A percentile compares a stretch with the other conserved stretches of the same genome.
Conservation (phyloP, 495 filamentous ascomycete genomes). For the Glutinoglossum americanum region DNA sequence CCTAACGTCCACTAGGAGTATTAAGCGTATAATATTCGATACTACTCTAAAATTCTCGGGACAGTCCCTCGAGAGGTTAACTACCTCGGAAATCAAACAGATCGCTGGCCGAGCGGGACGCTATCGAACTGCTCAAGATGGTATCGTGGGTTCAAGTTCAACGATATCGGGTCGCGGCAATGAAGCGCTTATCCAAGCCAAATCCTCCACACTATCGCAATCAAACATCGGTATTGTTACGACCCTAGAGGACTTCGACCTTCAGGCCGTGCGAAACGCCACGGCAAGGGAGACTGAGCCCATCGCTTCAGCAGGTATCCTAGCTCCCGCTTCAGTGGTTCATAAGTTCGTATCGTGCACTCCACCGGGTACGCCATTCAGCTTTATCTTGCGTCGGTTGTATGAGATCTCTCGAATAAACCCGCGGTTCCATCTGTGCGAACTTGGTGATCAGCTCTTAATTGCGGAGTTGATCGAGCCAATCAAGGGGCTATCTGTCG, state of each 20-base stretch:
- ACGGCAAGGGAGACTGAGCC: conserved; percentile 41
- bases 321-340: conserved; percentile 42
- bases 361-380: conserved; percentile 50
- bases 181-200: background rate
- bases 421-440: conserved; percentile 52
- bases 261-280: conserved; percentile 33
- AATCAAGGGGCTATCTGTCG: conserved; percentile 36
- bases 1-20: conserved; percentile 29
- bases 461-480: conserved; percentile 50
- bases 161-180: conserved; percentile 3
- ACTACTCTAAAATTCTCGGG: conserved; percentile 45
- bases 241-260: conserved; percentile 49
- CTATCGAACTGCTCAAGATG: conserved; percentile 48
- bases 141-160: conserved; percentile 8
- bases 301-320: conserved; percentile 50
- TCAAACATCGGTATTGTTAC: conserved; percentile 52
- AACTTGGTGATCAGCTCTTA: conserved; percentile 29
- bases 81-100: conserved; percentile 70
- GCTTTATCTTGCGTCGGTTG: conserved; percentile 51
- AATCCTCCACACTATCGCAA: background rate
- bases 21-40: conserved; percentile 82
- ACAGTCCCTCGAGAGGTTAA: conserved; percentile 24
- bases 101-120: conserved; percentile 88
- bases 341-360: conserved; percentile 58
- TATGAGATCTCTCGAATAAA: conserved; percentile 38